Evolutionary conservation across 169 alveolate genomes (phyloP).

Genomic region (Cryptosporidium sp.): DNA sequence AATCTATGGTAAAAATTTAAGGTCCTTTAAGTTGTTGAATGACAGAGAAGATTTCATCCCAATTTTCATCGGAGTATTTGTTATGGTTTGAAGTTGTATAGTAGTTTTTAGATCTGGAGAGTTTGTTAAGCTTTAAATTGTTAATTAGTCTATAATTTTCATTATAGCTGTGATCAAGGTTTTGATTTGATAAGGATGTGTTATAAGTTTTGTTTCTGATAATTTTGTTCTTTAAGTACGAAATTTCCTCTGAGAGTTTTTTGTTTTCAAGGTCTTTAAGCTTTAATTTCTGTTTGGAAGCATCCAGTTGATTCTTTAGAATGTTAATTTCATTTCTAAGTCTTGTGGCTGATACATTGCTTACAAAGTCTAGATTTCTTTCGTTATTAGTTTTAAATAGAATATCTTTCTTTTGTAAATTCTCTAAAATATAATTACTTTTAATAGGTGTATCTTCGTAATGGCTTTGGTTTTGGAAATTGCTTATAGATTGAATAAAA

Average conservation of each 20-base stretch:
- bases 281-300: constrained; percentile 38
- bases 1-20: neutral
- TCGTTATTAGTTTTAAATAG: neutral
- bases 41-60: constrained; percentile 67
- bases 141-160: constrained; percentile 7
- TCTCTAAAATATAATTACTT: neutral
- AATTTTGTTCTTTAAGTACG: constrained; percentile 34
- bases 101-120: constrained; percentile 28
- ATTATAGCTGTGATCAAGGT: neutral
- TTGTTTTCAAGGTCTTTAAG: constrained; percentile 43
- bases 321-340: constrained; percentile 57
- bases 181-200: neutral
- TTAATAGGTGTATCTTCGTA: constrained; percentile 3
- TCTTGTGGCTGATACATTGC: constrained; percentile 30
- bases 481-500: constrained; percentile 37
- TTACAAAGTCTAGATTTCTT: constrained; percentile 35
- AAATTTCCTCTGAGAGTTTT: constrained; percentile 32
- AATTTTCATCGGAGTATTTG: constrained; percentile 34
- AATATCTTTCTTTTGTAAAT: neutral
- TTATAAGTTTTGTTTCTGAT: constrained; percentile 22
- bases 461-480: neutral
- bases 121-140: constrained; percentile 2
- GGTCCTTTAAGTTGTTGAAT: constrained; percentile 49
- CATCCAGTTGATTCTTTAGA: constrained; percentile 44
- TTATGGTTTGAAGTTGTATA: neutral